Evolutionary conservation across 768 basidiomycete species (phyloP), one percentile per base, ranked within the genome.

Genomic region (Brasilioporus rufonigricans): DNA sequence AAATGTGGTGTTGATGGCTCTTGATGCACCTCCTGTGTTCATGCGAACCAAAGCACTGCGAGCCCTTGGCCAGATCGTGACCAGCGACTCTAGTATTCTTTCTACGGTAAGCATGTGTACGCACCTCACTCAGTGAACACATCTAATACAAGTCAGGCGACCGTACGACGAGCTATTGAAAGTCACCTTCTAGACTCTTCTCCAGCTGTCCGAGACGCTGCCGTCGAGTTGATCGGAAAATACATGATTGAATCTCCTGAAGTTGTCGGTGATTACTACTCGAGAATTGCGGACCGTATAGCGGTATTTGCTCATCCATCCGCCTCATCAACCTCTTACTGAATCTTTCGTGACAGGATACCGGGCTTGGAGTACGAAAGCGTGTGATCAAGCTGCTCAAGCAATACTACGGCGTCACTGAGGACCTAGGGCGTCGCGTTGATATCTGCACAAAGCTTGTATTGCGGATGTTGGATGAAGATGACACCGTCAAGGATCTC

Each of bases 151-250:
- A 38, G 27, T 31, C 58, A 94, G 90, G 65, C 80, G 3, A 89
- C 85, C 58, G 93, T 98, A 35, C 86, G 92, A 32, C 79, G 82
- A 44, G 85, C 91, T 2, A 92, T 99, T 59, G 93, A 98, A 70
- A 85, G 84, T 33, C 92, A 97, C 65, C 80, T 99, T 14, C 76
- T 90, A 2, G 97, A 99, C 62, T 88, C 81, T 59, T 98, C 97
- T 1, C 88, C 97, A 1, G 89, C 91, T 18, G 97, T 99, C 8
- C 89, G 97, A 12, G 97, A 99, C 67, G 93, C 94, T 5, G 94
- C 96, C 6, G 91, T 99, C 14, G 97, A 98, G 65, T 75, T 99
- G 53, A 91, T 98, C 53, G 97, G 97, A n/a, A 96, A 93, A 73
- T 96, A 98, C 64, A 87, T 98, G 77, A 83, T 94, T 33, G 88